Base-by-base conservation (phyloP, 495 filamentous ascomycete genomes). In the Penicillium maclennaniae region DNA sequence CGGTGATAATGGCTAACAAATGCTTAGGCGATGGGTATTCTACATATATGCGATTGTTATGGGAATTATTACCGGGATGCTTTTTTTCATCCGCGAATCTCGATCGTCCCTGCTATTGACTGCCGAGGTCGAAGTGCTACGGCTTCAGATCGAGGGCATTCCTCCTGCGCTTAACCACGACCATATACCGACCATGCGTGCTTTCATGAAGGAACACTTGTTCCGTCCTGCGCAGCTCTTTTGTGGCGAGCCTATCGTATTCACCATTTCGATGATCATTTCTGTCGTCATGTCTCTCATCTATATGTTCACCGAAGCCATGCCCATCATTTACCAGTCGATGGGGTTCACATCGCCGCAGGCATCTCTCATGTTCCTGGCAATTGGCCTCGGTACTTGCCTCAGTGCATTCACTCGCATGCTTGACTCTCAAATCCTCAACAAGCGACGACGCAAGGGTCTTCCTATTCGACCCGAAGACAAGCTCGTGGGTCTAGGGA, bases 231-330 rank as follows among this genome's bases (percentile, higher is more conserved):
- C 71, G 4, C 66, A 69, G 7, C 66, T 81, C 0, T 74, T 79
- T 45, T 73, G 75, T 59, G 70, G 65, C 19, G 77, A 81, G 43
- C 76, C 76, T 14, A 76, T 81, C 27, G 72, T 81, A 17, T 69
- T 76, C 44, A 58, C 70, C 6, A 70, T 76, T 14, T 63, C 77
- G 4, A 60, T 73, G 31, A 74, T 78, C 62, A 71, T 68, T 9
- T 74, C 78, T 14, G 55, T 74, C 10, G 71, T 71, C 21, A 75
- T 73, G 54, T 76, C 71, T 2, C 61, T 81, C n/a, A 73, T 82
- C 31, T 83, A 81, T 47, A 75, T 82, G 10, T 81, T 80, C 54
- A 76, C 78, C 2, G 75, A 81, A 60, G 73, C 75, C 7, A 55
- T 80, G 0, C 69, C 67, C 0, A 63, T 68, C 1, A 70, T 83